phyloP scores from a whole-genome alignment of 1,284 basidiomycete species.

The Trichosporon ovoides region DNA sequence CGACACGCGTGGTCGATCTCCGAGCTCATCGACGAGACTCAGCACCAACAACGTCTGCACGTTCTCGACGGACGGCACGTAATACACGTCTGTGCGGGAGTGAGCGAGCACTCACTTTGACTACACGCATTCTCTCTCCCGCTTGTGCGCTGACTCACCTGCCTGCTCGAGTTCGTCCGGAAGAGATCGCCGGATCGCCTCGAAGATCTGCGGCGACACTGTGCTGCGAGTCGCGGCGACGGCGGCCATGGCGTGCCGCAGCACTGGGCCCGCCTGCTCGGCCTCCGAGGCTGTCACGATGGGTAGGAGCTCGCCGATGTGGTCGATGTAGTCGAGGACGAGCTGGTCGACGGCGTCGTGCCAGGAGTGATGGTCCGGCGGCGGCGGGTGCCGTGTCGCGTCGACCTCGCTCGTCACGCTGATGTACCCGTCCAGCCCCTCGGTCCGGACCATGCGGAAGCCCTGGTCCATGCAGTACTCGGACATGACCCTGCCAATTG shows the following conservation, averaged over 20 bases:
- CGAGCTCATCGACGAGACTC: constrained; percentile 28
- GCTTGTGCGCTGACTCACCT: constrained; percentile 16
- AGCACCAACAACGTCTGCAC: constrained; percentile 25
- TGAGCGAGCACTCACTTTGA: not conserved
- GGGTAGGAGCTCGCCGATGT: constrained; percentile 23
- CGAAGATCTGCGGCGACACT: constrained; percentile 28
- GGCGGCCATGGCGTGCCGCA: constrained; percentile 26
- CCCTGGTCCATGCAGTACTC: constrained; percentile 12
- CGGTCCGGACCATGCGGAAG: constrained; percentile 13
- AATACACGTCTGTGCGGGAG: constrained; percentile 21
- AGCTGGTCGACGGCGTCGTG: constrained; percentile 25
- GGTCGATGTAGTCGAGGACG: constrained; percentile 23
- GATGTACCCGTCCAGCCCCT: constrained; percentile 24
- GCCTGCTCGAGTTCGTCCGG: constrained; percentile 20
- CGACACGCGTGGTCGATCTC: constrained; percentile 17
- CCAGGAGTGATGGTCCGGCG: constrained; percentile 23
- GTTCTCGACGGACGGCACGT: constrained; percentile 22
- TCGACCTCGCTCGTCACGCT: constrained; percentile 9
- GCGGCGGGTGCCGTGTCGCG: not conserved
- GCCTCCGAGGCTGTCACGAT: constrained; percentile 24
- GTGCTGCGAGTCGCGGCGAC: constrained; percentile 25
- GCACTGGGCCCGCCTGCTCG: constrained; percentile 11
- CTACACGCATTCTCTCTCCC: too few relatives aligned
- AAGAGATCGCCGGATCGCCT: constrained; percentile 21
- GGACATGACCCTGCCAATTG: constrained; percentile 17